phyloP scores from a whole-genome alignment of 176 grass and related monocot genomes.

The Otatea glauca region DNA sequence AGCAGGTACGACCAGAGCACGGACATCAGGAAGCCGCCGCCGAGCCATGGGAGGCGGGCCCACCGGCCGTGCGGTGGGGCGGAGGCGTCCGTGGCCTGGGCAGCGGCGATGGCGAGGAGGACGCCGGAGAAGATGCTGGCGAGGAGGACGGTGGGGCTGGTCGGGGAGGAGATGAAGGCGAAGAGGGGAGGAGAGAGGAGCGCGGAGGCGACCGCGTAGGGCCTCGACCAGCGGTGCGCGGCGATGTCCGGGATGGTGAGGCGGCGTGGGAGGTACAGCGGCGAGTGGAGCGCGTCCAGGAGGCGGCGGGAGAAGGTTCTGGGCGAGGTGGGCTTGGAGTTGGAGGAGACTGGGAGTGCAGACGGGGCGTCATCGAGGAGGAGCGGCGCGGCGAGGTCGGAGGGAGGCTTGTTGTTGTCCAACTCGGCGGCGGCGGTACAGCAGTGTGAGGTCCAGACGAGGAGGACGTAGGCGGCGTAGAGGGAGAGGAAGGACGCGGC shows the following conservation, averaged over 20 bases:
- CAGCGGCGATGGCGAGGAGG: constrained; percentile 24
- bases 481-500: constrained; percentile 74
- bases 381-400: constrained; percentile 39
- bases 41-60: constrained; percentile 47
- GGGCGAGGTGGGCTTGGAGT: not conserved
- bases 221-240: constrained; percentile 58
- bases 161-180: not conserved
- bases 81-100: not conserved
- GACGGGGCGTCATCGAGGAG: not conserved
- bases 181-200: constrained; percentile 55
- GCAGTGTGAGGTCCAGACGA: constrained; percentile 70
- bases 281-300: constrained; percentile 43
- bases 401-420: not conserved
- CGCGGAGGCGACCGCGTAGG: constrained; percentile 25
- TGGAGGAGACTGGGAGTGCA: not conserved
- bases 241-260: constrained; percentile 78
- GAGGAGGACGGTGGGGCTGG: not conserved
- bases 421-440: not conserved
- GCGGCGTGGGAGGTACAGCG: constrained; percentile 71
- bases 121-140: not conserved
- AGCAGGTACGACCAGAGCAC: constrained; percentile 75
- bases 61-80: constrained; percentile 29
- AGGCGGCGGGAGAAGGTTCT: not conserved
- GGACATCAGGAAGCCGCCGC: constrained; percentile 78
- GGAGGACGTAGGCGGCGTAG: constrained; percentile 69